Percentiles rank a stretch among this genome's conserved stretches.
Evolutionary conservation across 306 rosid genomes (phyloP).

Genomic region (Vicia sativa): DNA sequence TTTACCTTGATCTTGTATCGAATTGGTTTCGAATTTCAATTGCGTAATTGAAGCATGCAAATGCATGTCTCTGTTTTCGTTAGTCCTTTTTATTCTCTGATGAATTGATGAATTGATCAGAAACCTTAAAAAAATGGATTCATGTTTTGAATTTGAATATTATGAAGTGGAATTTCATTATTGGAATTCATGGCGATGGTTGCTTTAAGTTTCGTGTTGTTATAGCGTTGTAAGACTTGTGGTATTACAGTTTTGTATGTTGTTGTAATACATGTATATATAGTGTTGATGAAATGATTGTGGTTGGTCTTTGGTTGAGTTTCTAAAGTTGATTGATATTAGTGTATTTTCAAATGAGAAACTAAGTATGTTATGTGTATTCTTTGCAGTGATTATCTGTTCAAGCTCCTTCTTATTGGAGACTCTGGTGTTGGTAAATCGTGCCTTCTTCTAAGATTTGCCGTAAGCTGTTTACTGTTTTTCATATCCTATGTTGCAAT

Average conservation of each 20-base stretch:
- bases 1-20: conserved; percentile 1
- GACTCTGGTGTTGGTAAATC: conserved; percentile 99
- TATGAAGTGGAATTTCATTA: conserved; percentile 11
- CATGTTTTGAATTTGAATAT: conserved; percentile 16
- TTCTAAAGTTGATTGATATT: neutral
- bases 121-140: neutral
- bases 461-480: conserved; percentile 62
- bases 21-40: conserved; percentile 5
- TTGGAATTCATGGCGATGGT: neutral
- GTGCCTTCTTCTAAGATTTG: conserved; percentile 96
- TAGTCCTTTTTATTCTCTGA: neutral
- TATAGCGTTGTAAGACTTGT: conserved; percentile 2
- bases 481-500: neutral
- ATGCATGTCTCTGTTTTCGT: neutral
- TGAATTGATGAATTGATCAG: neutral
- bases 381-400: conserved; percentile 83
- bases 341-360: conserved; percentile 34
- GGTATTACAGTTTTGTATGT: neutral
- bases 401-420: conserved; percentile 97
- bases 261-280: neutral
- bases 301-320: conserved; percentile 11
- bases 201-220: neutral
- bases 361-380: conserved; percentile 2
- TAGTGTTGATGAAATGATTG: conserved; percentile 7
- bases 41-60: neutral